phyloP scores from a whole-genome alignment of 257 asterid species.

The Rhazya stricta region DNA sequence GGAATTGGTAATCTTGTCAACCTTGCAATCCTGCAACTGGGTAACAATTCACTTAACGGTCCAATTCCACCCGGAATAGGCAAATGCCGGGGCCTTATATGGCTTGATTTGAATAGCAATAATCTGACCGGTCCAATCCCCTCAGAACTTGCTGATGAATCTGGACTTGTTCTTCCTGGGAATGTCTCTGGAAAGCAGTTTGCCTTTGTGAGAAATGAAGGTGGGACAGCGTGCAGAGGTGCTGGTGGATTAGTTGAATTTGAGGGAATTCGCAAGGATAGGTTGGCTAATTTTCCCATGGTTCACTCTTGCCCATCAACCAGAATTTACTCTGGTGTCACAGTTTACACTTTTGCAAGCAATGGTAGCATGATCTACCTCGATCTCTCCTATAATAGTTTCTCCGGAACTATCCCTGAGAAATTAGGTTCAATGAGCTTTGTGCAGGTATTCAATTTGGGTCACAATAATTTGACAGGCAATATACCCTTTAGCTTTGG shows the following conservation, averaged over 20 bases:
- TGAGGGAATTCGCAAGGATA: conserved; percentile 61
- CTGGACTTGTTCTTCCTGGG: conserved; percentile 68
- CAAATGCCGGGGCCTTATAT: conserved; percentile 58
- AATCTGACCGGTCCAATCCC: conserved; percentile 62
- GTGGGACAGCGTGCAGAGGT: conserved; percentile 82
- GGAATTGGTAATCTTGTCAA: conserved; percentile 61
- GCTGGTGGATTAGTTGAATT: conserved; percentile 92
- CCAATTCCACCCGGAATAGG: conserved; percentile 58
- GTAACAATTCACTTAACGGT: conserved; percentile 71
- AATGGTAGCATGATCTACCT: conserved; percentile 87
- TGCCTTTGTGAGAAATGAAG: conserved; percentile 88
- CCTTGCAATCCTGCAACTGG: conserved; percentile 85
- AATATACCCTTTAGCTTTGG: conserved; percentile 70
- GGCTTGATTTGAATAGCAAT: conserved; percentile 94
- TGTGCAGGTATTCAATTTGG: conserved; percentile 74
- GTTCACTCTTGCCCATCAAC: conserved; percentile 79
- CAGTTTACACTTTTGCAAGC: conserved; percentile 60
- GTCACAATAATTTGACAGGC: conserved; percentile 68
- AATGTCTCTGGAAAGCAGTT: conserved; percentile 73
- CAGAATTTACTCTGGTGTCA: conserved; percentile 65
- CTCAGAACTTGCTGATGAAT: conserved; percentile 49
- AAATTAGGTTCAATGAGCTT: conserved; percentile 63
- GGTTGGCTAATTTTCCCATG: conserved; percentile 63
- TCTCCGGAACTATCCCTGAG: conserved; percentile 65
- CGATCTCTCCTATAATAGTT: conserved; percentile 73